These are phyloP conservation scores for Solanum pinnatisectum DNA, from an alignment of 257 asterid species.

Conservation along the genomic window DNA sequence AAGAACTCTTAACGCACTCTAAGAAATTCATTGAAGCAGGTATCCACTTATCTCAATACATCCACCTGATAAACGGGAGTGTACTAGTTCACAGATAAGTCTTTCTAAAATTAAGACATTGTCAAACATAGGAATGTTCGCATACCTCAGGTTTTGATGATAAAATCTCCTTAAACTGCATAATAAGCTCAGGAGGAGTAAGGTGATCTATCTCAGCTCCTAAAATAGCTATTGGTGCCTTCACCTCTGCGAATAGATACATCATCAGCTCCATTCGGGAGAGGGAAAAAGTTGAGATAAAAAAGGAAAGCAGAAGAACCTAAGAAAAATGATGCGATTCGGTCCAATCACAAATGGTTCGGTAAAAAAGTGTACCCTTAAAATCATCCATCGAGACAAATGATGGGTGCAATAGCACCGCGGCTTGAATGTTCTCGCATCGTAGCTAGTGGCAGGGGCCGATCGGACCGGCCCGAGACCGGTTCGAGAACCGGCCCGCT, in stretches of 20 bases:
- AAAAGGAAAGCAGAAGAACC: not conserved
- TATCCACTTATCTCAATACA: not conserved
- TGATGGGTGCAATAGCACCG: not conserved
- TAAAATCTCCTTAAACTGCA: conserved; percentile 36
- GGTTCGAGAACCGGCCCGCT: no score
- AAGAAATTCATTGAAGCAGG: not conserved
- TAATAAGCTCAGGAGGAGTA: conserved; percentile 45
- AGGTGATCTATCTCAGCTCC: conserved; percentile 47
- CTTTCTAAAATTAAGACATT: not conserved
- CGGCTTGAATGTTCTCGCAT: not conserved
- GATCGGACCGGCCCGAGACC: no score
- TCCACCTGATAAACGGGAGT: not conserved
- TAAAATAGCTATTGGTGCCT: conserved; percentile 41
- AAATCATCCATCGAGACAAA: not conserved
- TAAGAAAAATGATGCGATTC: not conserved
- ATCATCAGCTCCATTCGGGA: not conserved
- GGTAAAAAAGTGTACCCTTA: not conserved
- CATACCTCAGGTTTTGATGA: conserved; percentile 43
- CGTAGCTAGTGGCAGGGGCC: no score
- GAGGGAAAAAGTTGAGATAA: not conserved
- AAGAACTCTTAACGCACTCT: not conserved
- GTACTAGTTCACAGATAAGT: not conserved
- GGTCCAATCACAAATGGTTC: not conserved
- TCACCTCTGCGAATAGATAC: conserved; percentile 30
- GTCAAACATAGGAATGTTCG: not conserved